Conservation (phyloP, 768 basidiomycete species). For the Psilocybe azurescens region DNA sequence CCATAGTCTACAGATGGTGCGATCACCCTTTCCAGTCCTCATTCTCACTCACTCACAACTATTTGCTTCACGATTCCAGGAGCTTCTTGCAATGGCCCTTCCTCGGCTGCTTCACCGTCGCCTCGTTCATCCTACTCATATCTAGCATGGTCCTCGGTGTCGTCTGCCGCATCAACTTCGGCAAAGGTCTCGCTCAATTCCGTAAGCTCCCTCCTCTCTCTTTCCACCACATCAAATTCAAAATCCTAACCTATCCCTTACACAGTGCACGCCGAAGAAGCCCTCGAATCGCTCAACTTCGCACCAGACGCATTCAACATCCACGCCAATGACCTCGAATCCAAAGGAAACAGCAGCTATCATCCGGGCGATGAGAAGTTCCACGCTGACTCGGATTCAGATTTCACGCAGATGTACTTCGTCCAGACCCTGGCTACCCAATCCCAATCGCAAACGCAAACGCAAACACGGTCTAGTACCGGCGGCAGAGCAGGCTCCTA, state of each 20-base stretch:
- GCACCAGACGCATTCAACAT: slow-evolving; percentile 44
- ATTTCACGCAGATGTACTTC: slow-evolving; percentile 14
- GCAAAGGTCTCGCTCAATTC: slow-evolving; percentile 59
- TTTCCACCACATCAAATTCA: neutral
- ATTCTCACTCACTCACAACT: slow-evolving; percentile 18
- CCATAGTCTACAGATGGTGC: slow-evolving; percentile 49
- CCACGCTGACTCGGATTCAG: slow-evolving; percentile 3
- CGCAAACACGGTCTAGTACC: neutral
- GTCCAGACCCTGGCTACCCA: slow-evolving; percentile 8
- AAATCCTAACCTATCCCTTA: neutral
- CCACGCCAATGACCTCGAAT: slow-evolving; percentile 12
- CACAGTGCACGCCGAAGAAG: slow-evolving; percentile 44
- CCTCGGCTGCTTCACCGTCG: slow-evolving; percentile 48
- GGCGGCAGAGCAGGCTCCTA: neutral
- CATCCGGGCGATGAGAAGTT: slow-evolving; percentile 9
- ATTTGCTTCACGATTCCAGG: slow-evolving; percentile 36
- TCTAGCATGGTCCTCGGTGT: slow-evolving; percentile 50
- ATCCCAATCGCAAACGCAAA: neutral
- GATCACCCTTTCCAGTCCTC: slow-evolving; percentile 2
- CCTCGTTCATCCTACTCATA: slow-evolving; percentile 48
- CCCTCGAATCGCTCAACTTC: slow-evolving; percentile 43
- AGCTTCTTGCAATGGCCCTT: slow-evolving; percentile 53
- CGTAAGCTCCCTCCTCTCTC: slow-evolving; percentile 39
- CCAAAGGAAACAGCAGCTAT: neutral
- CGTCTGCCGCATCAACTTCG: slow-evolving; percentile 58